phyloP scores from a whole-genome alignment of 352 stramenopile species.

The Halophytophthora polymorphica region DNA sequence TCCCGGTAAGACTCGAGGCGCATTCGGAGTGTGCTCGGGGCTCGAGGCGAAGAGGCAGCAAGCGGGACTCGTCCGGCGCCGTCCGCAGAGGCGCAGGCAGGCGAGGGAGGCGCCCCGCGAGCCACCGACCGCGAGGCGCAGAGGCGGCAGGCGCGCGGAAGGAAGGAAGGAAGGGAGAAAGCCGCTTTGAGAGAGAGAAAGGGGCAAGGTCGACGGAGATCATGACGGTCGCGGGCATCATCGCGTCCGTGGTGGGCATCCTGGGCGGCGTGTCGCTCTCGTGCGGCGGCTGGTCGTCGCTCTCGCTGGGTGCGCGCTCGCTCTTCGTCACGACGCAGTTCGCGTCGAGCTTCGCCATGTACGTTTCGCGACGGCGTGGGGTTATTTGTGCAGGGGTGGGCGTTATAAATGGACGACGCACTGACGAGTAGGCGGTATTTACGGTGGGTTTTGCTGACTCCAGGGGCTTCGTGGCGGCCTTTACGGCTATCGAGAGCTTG shows the following conservation, averaged over 20 bases:
- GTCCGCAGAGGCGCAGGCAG: too few species aligned
- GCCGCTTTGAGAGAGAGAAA: too few species aligned
- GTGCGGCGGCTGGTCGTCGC: constrained; percentile 83
- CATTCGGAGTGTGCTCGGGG: too few species aligned
- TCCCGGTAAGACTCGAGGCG: too few species aligned
- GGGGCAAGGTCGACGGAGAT: too few species aligned
- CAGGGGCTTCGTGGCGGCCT: constrained; percentile 71
- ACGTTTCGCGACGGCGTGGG: constrained; percentile 24
- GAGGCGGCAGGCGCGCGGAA: too few species aligned
- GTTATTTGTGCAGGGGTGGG: neutral
- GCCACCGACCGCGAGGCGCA: too few species aligned
- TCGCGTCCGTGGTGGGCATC: constrained; percentile 76
- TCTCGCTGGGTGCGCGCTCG: constrained; percentile 80
- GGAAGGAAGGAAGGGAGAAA: too few species aligned
- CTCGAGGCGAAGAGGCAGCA: too few species aligned
- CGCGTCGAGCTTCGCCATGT: constrained; percentile 82
- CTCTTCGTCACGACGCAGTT: constrained; percentile 84
- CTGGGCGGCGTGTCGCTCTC: constrained; percentile 78
- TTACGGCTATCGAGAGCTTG: constrained; percentile 61
- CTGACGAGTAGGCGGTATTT: constrained; percentile 9
- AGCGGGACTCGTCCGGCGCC: too few species aligned
- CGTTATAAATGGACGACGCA: too few species aligned
- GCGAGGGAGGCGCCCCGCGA: too few species aligned
- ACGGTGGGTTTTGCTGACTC: constrained; percentile 1
- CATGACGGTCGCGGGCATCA: constrained; percentile 63